These are phyloP conservation scores for Rhodamnia argentea DNA, from an alignment of 345 rosid genomes.

Conservation along the genomic window DNA sequence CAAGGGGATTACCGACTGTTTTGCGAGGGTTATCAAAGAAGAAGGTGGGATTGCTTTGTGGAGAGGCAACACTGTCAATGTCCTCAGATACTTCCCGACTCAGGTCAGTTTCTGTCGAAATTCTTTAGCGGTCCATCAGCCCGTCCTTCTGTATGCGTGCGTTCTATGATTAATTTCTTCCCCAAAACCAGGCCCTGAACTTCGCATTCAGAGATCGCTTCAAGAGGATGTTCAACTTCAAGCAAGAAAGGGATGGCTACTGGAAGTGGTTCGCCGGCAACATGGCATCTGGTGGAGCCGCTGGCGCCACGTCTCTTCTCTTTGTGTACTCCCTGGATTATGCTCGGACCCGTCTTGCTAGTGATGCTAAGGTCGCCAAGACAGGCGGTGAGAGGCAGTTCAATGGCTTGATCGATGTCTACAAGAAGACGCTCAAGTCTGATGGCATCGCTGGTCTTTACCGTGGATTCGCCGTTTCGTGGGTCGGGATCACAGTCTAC, in stretches of 20 bases:
- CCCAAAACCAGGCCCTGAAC: conserved; percentile 29
- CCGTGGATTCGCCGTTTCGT: conserved; percentile 46
- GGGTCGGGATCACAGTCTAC: conserved; percentile 6
- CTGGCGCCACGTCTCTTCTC: conserved; percentile 49
- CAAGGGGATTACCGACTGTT: conserved; percentile 42
- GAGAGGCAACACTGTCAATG: conserved; percentile 60
- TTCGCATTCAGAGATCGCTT: conserved; percentile 53
- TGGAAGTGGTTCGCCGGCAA: conserved; percentile 65
- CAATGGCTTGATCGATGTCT: conserved; percentile 46
- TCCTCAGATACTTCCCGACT: conserved; percentile 53
- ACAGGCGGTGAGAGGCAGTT: conserved; percentile 51
- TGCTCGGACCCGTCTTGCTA: conserved; percentile 47
- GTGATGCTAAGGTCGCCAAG: conserved; percentile 40
- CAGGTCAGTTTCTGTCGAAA: conserved; percentile 21
- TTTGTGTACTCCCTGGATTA: conserved; percentile 50
- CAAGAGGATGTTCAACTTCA: conserved; percentile 47
- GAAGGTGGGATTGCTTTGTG: conserved; percentile 47
- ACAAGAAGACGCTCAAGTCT: conserved; percentile 38
- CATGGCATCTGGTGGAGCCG: conserved; percentile 59
- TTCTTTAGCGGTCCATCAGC: neutral
- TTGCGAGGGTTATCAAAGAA: conserved; percentile 38
- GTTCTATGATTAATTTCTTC: neutral
- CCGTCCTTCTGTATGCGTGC: neutral
- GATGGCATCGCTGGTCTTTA: conserved; percentile 56
- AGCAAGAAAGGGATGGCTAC: conserved; percentile 48